Percentiles rank a stretch among this genome's conserved stretches.
These are phyloP conservation scores for Domatiomyces globalis DNA, from an alignment of 2,329 filamentous ascomycete species.

Conservation along the genomic window DNA sequence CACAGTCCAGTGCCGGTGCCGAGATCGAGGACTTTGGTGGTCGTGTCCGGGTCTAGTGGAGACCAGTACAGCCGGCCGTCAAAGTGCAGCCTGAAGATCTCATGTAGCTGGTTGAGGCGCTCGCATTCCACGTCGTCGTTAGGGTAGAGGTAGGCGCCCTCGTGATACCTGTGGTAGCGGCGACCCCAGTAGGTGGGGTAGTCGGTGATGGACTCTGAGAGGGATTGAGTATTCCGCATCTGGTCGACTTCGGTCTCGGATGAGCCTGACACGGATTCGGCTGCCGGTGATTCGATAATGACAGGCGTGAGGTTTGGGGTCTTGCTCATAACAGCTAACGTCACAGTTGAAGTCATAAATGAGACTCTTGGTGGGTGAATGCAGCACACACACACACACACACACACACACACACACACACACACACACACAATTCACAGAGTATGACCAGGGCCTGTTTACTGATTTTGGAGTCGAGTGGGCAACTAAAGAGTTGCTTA, in stretches of 20 bases:
- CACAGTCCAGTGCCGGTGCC: conserved; percentile 52
- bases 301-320: neutral
- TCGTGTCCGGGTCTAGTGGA: conserved; percentile 28
- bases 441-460: neutral
- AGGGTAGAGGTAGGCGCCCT: conserved; percentile 34
- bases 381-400: neutral
- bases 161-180: conserved; percentile 32
- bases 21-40: conserved; percentile 40
- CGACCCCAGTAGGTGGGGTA: conserved; percentile 31
- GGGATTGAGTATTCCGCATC: conserved; percentile 26
- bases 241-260: conserved; percentile 7
- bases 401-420: neutral
- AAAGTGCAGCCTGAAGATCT: conserved; percentile 37
- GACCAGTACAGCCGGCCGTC: conserved; percentile 33
- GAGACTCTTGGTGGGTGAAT: neutral
- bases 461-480: neutral
- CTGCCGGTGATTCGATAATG: neutral
- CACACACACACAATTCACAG: neutral
- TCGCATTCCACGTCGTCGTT: conserved; percentile 43
- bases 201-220: conserved; percentile 30
- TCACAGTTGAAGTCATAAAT: neutral
- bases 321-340: neutral
- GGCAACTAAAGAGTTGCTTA: no score
- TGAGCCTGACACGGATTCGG: conserved; percentile 1
- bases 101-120: conserved; percentile 42